phyloP scores from a whole-genome alignment of 2,329 filamentous ascomycete species.

The Aspergillus pseudoviridinutans region DNA sequence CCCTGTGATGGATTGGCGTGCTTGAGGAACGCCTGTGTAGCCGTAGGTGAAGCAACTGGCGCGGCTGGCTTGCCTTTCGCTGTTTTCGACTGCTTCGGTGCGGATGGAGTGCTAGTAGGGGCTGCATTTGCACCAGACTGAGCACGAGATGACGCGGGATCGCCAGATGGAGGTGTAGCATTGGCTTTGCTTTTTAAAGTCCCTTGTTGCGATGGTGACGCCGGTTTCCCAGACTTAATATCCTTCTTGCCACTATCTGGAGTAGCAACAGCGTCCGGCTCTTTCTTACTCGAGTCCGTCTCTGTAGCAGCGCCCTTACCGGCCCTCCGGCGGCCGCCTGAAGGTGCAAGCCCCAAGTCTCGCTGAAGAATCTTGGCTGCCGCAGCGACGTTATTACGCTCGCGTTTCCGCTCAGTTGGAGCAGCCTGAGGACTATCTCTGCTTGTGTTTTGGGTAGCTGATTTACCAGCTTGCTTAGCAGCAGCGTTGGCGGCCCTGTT shows the following conservation, averaged over 20 bases:
- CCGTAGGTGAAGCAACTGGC: slow-evolving; percentile 20
- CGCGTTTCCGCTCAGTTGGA: slow-evolving; percentile 48
- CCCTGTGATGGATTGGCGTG: slow-evolving; percentile 86
- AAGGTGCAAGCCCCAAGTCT: slow-evolving; percentile 54
- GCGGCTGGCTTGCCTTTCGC: slow-evolving; percentile 25
- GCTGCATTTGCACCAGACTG: slow-evolving; percentile 13
- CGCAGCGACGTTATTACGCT: slow-evolving; percentile 50
- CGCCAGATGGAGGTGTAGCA: slow-evolving; percentile 20
- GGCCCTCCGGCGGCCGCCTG: slow-evolving; percentile 39
- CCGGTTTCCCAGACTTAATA: slow-evolving; percentile 16
- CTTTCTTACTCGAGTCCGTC: slow-evolving; percentile 19
- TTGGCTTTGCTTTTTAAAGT: slow-evolving; percentile 13
- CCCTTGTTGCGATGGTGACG: slow-evolving; percentile 6
- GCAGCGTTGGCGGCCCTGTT: slow-evolving; percentile 36
- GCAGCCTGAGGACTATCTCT: slow-evolving; percentile 23
- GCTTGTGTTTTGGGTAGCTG: slow-evolving; percentile 22
- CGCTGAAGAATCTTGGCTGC: slow-evolving; percentile 59
- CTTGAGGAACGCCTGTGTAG: slow-evolving; percentile 64
- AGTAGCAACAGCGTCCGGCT: slow-evolving; percentile 7
- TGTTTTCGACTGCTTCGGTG: slow-evolving; percentile 23
- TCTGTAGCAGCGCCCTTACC: slow-evolving; percentile 29
- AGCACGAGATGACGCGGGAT: slow-evolving; percentile 16
- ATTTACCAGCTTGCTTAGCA: slow-evolving; percentile 36
- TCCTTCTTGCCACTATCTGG: slow-evolving; percentile 25
- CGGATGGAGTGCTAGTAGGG: slow-evolving; percentile 13